Evolutionary conservation across 352 stramenopile genomes (phyloP).

Genomic region (Elongisporangium undulatum): DNA sequence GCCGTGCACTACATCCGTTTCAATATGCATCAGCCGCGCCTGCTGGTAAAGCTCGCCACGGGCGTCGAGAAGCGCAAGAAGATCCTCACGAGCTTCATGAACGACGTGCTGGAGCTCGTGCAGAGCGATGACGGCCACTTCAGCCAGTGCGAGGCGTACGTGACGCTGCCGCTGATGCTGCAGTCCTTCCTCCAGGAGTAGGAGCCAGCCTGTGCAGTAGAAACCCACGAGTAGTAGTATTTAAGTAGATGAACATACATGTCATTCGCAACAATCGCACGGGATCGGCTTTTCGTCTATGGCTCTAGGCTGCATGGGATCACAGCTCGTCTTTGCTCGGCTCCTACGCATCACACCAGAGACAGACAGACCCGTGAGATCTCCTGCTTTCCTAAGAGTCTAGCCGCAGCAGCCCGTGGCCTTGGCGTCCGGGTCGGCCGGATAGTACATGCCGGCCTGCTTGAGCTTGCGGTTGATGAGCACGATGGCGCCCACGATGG

Average conservation of each 20-base stretch:
- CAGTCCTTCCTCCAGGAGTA: slow-evolving; percentile 39
- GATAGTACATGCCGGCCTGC: slow-evolving; percentile 73
- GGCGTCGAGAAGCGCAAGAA: slow-evolving; percentile 7
- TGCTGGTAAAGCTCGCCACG: slow-evolving; percentile 7
- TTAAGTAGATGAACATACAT: background rate
- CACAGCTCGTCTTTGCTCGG: background rate
- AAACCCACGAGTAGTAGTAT: background rate
- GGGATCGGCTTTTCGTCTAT: background rate
- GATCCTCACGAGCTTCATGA: slow-evolving; percentile 8
- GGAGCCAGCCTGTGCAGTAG: background rate
- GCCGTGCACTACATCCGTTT: background rate
- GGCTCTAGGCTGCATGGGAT: background rate
- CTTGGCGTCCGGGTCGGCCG: slow-evolving; percentile 45
- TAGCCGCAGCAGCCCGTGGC: slow-evolving; percentile 50
- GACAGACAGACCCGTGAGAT: background rate
- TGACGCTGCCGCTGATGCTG: slow-evolving; percentile 40
- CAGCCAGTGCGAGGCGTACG: slow-evolving; percentile 33
- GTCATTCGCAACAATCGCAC: background rate
- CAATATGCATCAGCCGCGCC: background rate
- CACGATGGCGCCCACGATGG: slow-evolving; percentile 49
- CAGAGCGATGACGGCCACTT: slow-evolving; percentile 5
- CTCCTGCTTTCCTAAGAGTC: background rate
- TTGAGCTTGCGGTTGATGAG: slow-evolving; percentile 86
- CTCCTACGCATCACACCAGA: background rate
- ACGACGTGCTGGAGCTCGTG: slow-evolving; percentile 2